Evolutionary conservation across 2,329 filamentous ascomycete genomes (phyloP).

Genomic region (Pseudonectria foliicola): DNA sequence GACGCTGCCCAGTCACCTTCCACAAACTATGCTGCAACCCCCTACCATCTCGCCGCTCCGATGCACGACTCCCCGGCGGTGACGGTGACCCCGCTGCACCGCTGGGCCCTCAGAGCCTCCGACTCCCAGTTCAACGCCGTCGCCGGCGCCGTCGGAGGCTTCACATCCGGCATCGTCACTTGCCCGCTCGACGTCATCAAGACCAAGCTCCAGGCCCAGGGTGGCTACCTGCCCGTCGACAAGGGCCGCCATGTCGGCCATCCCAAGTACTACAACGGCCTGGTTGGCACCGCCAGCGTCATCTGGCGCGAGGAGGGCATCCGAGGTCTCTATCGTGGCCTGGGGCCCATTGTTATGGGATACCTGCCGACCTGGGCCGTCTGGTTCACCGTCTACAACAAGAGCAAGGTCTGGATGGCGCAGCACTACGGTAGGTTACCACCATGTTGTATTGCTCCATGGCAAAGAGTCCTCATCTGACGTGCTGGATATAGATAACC

Average conservation of each 20-base stretch:
- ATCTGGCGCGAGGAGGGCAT: conserved; percentile 88
- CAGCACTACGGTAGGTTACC: conserved; percentile 52
- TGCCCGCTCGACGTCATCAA: conserved; percentile 99
- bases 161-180: conserved; percentile 88
- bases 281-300: conserved; percentile 75
- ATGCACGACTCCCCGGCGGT: conserved; percentile 25
- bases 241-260: conserved; percentile 43
- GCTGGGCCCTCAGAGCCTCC: conserved; percentile 49
- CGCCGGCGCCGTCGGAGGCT: conserved; percentile 80
- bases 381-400: conserved; percentile 94
- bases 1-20: conserved; percentile 24
- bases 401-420: conserved; percentile 68
- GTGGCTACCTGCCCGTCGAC: conserved; percentile 59
- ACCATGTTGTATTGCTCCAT: not conserved
- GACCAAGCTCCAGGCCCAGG: conserved; percentile 94
- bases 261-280: conserved; percentile 68
- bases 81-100: conserved; percentile 43
- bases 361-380: conserved; percentile 98
- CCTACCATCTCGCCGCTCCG: conserved; percentile 28
- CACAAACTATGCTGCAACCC: conserved; percentile 30
- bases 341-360: conserved; percentile 90
- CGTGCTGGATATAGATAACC: conserved; percentile 50
- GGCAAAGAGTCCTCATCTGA: not conserved
- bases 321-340: conserved; percentile 82
- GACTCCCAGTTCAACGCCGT: conserved; percentile 71